These are phyloP conservation scores for Fraxinus dipetala DNA, from an alignment of 305 asterid species.

Conservation along the genomic window DNA sequence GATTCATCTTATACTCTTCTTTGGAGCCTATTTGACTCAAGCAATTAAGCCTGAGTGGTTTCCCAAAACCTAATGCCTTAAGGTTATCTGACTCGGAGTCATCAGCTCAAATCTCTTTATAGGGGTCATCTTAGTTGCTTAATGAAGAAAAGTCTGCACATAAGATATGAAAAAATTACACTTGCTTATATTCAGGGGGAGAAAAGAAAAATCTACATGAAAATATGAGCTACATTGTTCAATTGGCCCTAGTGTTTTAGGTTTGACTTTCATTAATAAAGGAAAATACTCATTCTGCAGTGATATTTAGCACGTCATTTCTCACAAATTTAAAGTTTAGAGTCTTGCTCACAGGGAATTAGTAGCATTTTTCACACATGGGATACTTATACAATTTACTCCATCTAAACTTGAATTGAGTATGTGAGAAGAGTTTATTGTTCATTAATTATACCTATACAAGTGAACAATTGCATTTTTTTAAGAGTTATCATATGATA, in stretches of 20 bases:
- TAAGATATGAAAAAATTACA: too few species aligned
- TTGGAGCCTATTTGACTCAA: too few species aligned
- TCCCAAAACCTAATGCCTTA: too few species aligned
- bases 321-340: neutral
- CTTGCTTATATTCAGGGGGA: neutral
- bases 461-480: neutral
- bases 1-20: neutral
- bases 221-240: neutral
- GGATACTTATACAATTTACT: neutral
- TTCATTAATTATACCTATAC: neutral
- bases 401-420: neutral
- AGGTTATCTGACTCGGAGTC: neutral
- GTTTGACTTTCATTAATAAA: neutral
- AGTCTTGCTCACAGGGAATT: neutral
- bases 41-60: too few species aligned
- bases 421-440: neutral
- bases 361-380: neutral
- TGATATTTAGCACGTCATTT: neutral
- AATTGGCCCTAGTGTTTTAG: neutral
- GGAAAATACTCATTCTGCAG: neutral
- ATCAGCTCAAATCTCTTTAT: neutral
- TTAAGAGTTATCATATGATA: neutral
- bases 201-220: too few species aligned
- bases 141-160: neutral
- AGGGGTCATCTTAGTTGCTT: neutral